phyloP scores from a whole-genome alignment of 1,284 basidiomycete species.

The Inonotus obliquus region DNA sequence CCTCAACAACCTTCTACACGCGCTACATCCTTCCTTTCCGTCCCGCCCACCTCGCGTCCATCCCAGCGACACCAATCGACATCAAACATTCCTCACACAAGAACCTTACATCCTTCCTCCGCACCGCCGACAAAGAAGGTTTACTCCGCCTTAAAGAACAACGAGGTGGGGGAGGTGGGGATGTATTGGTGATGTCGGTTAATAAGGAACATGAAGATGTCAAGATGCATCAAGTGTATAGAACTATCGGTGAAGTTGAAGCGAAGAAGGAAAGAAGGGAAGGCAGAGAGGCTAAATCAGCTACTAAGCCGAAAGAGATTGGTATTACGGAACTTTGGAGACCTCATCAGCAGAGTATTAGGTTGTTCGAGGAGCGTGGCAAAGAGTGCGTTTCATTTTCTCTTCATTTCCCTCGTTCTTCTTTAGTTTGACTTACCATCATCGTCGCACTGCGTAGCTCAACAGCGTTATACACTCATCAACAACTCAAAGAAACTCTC shows the following conservation, averaged over 20 bases:
- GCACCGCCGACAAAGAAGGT: conserved; percentile 64
- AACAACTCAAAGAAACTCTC: conserved; percentile 52
- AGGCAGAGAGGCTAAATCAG: conserved; percentile 37
- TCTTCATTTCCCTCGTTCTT: conserved; percentile 10
- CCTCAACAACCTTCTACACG: conserved; percentile 73
- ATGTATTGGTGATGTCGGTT: conserved; percentile 59
- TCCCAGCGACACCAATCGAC: conserved; percentile 38
- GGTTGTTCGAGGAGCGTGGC: conserved; percentile 59
- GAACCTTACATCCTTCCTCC: conserved; percentile 77
- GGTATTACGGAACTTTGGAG: conserved; percentile 72
- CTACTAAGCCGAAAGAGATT: conserved; percentile 43
- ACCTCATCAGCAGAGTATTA: conserved; percentile 51
- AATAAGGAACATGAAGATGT: conserved; percentile 58
- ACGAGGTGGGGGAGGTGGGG: conserved; percentile 63
- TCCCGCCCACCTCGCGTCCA: conserved; percentile 48
- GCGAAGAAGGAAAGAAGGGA: conserved; percentile 49
- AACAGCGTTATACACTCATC: conserved; percentile 47
- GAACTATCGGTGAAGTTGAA: conserved; percentile 62
- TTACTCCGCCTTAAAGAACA: conserved; percentile 70
- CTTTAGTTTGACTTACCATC: not conserved
- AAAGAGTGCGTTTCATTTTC: conserved; percentile 43
- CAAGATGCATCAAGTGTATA: conserved; percentile 44
- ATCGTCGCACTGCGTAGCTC: conserved; percentile 37
- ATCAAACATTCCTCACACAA: conserved; percentile 76
- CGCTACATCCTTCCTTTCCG: conserved; percentile 73